Evolutionary conservation across 306 rosid species (phyloP).

Genomic region (Quercus robur): DNA sequence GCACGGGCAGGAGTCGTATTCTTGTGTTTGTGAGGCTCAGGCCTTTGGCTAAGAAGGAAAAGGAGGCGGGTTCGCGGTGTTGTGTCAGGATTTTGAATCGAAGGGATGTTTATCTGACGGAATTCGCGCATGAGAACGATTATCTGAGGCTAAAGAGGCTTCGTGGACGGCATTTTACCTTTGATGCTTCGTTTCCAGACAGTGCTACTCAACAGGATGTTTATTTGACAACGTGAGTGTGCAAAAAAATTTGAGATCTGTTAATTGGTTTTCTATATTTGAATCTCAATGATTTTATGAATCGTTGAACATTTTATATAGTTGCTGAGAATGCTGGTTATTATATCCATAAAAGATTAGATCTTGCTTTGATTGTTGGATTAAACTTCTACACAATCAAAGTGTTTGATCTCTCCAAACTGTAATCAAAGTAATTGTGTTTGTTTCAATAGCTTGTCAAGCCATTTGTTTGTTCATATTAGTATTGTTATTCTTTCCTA

Average conservation of each 20-base stretch:
- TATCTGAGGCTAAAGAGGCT: conserved; percentile 82
- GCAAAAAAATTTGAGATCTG: not conserved
- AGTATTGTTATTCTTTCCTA: no score
- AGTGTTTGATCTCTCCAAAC: no score
- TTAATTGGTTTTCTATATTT: not conserved
- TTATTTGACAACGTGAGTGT: conserved; percentile 82
- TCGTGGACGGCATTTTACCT: conserved; percentile 72
- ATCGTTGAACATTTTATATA: not conserved
- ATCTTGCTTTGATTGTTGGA: not conserved
- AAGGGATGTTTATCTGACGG: conserved; percentile 82
- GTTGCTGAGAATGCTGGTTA: not conserved
- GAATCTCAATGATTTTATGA: not conserved
- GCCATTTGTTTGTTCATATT: no score
- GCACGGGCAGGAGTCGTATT: conserved; percentile 48
- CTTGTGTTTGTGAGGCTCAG: conserved; percentile 86
- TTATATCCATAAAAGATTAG: not conserved
- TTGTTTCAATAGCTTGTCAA: no score
- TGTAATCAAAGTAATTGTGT: not conserved
- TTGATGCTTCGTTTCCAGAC: conserved; percentile 81
- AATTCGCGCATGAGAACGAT: conserved; percentile 74
- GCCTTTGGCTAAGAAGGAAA: conserved; percentile 86
- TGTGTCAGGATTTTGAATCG: conserved; percentile 67
- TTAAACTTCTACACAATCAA: not conserved
- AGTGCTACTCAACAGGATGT: conserved; percentile 71
- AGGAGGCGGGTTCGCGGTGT: conserved; percentile 66